Percentiles rank a stretch among this genome's conserved stretches.
These are phyloP conservation scores for Phoma sp. DNA, from an alignment of 2,329 filamentous ascomycete species.

Conservation along the genomic window DNA sequence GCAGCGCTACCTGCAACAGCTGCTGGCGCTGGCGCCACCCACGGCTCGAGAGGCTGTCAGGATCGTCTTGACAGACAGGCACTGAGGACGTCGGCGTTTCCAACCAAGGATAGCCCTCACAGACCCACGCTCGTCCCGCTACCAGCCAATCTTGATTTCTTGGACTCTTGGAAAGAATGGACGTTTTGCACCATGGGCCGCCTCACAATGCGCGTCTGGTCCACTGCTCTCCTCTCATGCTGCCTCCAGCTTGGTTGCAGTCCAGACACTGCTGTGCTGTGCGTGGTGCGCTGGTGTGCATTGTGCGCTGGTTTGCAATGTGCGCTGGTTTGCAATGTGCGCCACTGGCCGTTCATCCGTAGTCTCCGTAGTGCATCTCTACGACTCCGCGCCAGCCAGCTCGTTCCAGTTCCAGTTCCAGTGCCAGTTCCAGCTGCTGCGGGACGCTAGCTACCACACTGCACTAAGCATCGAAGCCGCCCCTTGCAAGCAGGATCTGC, in stretches of 20 bases:
- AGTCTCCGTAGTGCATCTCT: slow-evolving; percentile 13
- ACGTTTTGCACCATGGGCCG: slow-evolving; percentile 6
- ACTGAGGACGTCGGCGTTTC: slow-evolving; percentile 17
- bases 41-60: slow-evolving; percentile 8
- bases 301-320: background rate
- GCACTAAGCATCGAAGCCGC: slow-evolving; percentile 1
- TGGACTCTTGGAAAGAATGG: background rate
- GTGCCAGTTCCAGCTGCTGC: background rate
- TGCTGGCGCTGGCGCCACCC: slow-evolving; percentile 4
- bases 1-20: background rate
- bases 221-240: background rate
- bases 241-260: background rate
- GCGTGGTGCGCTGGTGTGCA: too few relatives aligned
- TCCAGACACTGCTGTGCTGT: too few relatives aligned
- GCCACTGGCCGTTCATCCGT: slow-evolving; percentile 10
- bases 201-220: slow-evolving; percentile 9
- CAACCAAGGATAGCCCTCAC: slow-evolving; percentile 12
- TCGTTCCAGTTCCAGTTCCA: slow-evolving; percentile 1
- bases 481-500: slow-evolving; percentile 6
- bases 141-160: slow-evolving; percentile 15
- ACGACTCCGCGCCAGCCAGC: slow-evolving; percentile 1
- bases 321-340: background rate
- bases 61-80: slow-evolving; percentile 11
- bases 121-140: slow-evolving; percentile 9
- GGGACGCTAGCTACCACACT: slow-evolving; percentile 10